Conservation (phyloP, 108 stramenopile species). For the Discostella stelligeroides region DNA sequence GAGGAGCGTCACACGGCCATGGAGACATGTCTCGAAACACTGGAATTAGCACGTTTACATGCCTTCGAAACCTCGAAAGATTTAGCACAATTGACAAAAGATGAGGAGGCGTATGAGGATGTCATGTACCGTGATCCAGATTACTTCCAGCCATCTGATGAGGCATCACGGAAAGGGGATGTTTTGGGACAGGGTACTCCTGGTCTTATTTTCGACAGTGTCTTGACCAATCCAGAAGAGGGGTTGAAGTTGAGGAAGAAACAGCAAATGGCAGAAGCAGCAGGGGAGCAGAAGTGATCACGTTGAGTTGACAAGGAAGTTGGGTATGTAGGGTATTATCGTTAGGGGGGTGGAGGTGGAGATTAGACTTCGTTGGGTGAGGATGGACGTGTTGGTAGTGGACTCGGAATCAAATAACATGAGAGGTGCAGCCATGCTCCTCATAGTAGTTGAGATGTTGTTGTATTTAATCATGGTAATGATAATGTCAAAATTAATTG, state of each 20-base stretch:
- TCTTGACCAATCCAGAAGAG: constrained; percentile 82
- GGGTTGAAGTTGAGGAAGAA: constrained; percentile 63
- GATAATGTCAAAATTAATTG: no score
- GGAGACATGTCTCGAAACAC: constrained; percentile 52
- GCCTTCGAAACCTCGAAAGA: constrained; percentile 80
- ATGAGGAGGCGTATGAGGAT: constrained; percentile 72
- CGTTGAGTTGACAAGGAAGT: neutral
- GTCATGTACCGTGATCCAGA: constrained; percentile 62
- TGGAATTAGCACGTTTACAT: constrained; percentile 74
- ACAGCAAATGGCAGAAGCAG: constrained; percentile 23
- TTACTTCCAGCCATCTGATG: constrained; percentile 54
- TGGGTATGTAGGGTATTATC: no score
- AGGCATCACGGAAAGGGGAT: constrained; percentile 42
- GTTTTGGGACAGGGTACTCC: constrained; percentile 84
- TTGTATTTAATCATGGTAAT: no score
- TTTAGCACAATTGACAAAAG: constrained; percentile 68
- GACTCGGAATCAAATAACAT: no score
- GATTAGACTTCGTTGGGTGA: no score
- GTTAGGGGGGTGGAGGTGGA: neutral
- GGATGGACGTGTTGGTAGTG: no score
- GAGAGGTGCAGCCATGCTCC: no score
- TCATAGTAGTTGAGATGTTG: no score
- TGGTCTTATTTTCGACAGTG: constrained; percentile 86
- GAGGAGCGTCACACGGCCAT: constrained; percentile 66
- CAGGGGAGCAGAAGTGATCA: neutral